Evolutionary conservation across 345 rosid genomes (phyloP).

Genomic region (Odontarrhena argentea): DNA sequence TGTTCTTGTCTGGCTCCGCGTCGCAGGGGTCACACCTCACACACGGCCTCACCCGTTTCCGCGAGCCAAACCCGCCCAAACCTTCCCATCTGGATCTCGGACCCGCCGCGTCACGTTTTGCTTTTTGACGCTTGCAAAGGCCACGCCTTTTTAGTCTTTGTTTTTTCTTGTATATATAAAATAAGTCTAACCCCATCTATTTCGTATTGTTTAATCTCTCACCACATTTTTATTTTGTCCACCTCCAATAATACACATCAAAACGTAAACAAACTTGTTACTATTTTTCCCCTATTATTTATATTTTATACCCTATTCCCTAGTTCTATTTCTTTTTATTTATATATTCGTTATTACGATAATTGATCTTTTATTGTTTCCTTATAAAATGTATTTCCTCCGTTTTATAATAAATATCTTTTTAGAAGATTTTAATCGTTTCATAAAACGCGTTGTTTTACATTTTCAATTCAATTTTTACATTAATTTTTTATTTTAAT

Average conservation of each 20-base stretch:
- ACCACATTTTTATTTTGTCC: conserved; percentile 27
- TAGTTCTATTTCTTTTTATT: neutral
- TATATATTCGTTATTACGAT: neutral
- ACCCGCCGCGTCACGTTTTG: conserved; percentile 35
- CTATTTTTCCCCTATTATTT: neutral
- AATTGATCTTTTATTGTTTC: neutral
- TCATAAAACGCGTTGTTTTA: too few relatives aligned
- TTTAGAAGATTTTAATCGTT: too few relatives aligned
- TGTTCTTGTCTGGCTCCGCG: conserved; percentile 38
- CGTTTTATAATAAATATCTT: too few relatives aligned
- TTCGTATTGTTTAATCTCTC: conserved; percentile 22
- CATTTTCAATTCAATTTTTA: too few relatives aligned
- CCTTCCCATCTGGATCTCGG: conserved; percentile 10
- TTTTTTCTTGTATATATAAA: neutral
- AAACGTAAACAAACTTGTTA: conserved; percentile 31
- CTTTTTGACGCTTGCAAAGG: conserved; percentile 30
- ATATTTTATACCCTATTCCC: neutral
- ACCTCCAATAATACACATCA: conserved; percentile 27
- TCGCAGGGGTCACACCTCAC: conserved; percentile 24
- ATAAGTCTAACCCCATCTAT: neutral
- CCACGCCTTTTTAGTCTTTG: neutral
- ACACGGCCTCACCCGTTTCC: conserved; percentile 32
- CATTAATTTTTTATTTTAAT: too few relatives aligned
- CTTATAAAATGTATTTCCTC: neutral
- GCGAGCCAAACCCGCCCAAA: conserved; percentile 34